These are phyloP conservation scores for Colletotrichum sp. DNA, from an alignment of 2,329 filamentous ascomycete genomes.

Conservation along the genomic window DNA sequence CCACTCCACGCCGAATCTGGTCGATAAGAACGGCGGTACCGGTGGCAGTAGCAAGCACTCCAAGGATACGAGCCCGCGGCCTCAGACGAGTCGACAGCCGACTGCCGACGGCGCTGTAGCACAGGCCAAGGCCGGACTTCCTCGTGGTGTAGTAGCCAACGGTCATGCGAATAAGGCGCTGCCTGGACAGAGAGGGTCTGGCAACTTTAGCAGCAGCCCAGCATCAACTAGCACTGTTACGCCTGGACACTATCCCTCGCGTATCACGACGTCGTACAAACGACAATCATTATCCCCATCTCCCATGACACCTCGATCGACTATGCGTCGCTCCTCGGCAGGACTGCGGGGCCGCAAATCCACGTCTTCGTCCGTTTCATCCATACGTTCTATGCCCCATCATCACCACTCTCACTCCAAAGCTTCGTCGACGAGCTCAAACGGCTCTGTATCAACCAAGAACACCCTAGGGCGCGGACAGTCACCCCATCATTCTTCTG, in stretches of 20 bases:
- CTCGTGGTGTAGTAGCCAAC: conserved; percentile 57
- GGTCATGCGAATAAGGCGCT: conserved; percentile 44
- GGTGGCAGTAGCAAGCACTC: conserved; percentile 44
- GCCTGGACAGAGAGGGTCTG: not conserved
- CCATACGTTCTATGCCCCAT: conserved; percentile 88
- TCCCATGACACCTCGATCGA: conserved; percentile 86
- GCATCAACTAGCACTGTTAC: conserved; percentile 29
- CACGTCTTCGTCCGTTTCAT: conserved; percentile 93
- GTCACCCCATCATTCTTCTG: conserved; percentile 86
- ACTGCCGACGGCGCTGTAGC: conserved; percentile 38
- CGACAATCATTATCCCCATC: conserved; percentile 85
- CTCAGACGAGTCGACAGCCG: conserved; percentile 65
- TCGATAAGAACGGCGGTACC: conserved; percentile 48
- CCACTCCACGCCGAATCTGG: conserved; percentile 65
- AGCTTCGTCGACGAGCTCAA: conserved; percentile 89
- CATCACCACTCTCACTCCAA: conserved; percentile 90
- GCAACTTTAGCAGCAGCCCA: conserved; percentile 28
- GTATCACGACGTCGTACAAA: conserved; percentile 57
- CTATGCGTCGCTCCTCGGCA: conserved; percentile 80
- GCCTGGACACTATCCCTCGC: conserved; percentile 33
- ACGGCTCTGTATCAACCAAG: conserved; percentile 73
- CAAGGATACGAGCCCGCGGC: conserved; percentile 61
- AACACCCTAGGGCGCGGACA: conserved; percentile 68
- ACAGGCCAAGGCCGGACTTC: conserved; percentile 49
- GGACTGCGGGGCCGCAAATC: conserved; percentile 92